These are phyloP conservation scores for Aspergillus avenaceus DNA, from an alignment of 495 filamentous ascomycete genomes.

Conservation along the genomic window DNA sequence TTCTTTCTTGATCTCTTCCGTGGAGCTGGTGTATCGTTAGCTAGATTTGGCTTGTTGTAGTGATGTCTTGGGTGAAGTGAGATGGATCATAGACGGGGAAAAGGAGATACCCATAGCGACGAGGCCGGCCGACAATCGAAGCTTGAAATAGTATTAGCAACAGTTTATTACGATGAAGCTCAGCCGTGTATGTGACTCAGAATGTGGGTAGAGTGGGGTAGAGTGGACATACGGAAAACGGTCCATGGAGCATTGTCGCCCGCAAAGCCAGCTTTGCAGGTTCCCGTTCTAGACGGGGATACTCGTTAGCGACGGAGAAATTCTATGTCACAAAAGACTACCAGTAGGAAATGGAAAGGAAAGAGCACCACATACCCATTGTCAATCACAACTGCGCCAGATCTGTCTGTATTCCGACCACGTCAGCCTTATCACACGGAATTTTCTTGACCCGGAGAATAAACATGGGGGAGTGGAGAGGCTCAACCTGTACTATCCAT, in stretches of 20 bases:
- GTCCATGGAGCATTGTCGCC: conserved; percentile 99
- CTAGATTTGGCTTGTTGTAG: not conserved
- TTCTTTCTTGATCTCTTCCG: conserved; percentile 99
- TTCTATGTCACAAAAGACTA: no score
- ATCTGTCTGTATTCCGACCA: conserved; percentile 97
- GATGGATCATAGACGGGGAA: conserved; percentile 8
- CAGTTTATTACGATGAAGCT: no score
- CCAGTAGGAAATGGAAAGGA: conserved; percentile 6
- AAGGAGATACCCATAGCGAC: conserved; percentile 93
- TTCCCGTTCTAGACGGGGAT: no score
- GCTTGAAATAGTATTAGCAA: conserved; percentile 53
- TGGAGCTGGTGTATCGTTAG: conserved; percentile 65
- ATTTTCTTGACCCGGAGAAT: no score
- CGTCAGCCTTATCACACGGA: no score
- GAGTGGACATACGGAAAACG: conserved; percentile 93
- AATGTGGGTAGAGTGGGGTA: conserved; percentile 7
- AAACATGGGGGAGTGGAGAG: no score
- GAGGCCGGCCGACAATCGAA: conserved; percentile 98
- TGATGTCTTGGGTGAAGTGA: no score
- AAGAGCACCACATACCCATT: conserved; percentile 81
- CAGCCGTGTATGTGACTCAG: conserved; percentile 11
- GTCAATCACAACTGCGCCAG: conserved; percentile 99
- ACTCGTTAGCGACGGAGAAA: no score
- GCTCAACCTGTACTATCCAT: no score
- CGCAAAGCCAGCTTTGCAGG: conserved; percentile 99